Conservation (phyloP, 2,329 filamentous ascomycete genomes). For the Alternaria sp. region DNA sequence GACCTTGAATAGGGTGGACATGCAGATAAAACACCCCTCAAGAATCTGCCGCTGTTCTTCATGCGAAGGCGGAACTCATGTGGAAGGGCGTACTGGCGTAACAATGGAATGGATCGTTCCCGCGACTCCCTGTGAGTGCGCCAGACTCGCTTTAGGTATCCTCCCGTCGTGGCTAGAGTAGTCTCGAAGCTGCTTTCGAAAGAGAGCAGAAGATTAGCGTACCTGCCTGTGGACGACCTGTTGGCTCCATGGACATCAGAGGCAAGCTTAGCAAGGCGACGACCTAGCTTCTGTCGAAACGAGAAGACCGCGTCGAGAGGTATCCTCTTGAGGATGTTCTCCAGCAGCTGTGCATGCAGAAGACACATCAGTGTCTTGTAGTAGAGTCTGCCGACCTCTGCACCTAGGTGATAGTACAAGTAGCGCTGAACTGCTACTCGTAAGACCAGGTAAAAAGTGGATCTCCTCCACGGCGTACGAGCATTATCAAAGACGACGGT, state of each 20-base stretch:
- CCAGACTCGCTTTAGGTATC: constrained; percentile 34
- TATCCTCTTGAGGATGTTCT: constrained; percentile 45
- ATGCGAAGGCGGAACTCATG: constrained; percentile 32
- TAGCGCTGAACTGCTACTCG: constrained; percentile 66
- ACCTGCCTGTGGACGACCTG: not conserved
- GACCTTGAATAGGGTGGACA: not conserved
- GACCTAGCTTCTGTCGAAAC: constrained; percentile 63
- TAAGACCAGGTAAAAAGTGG: constrained; percentile 68
- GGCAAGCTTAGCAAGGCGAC: constrained; percentile 67
- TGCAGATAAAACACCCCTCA: constrained; percentile 9
- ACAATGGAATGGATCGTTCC: constrained; percentile 51
- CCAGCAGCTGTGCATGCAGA: constrained; percentile 58
- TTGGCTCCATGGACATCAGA: constrained; percentile 37
- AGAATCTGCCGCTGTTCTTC: constrained; percentile 23
- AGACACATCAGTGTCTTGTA: constrained; percentile 68
- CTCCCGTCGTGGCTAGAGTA: constrained; percentile 19
- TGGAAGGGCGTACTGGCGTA: constrained; percentile 51
- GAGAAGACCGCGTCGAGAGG: constrained; percentile 50
- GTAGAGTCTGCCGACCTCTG: constrained; percentile 54
- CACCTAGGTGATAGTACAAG: constrained; percentile 54
- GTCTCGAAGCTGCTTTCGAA: constrained; percentile 23
- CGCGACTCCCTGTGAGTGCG: constrained; percentile 26
- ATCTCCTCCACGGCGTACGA: constrained; percentile 67
- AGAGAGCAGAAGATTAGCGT: constrained; percentile 2
- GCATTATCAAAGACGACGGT: constrained; percentile 64